Evolutionary conservation across 1,284 basidiomycete genomes (phyloP), one percentile per base, ranked within the genome.

Genomic region (Papiliotrema flavescens): DNA sequence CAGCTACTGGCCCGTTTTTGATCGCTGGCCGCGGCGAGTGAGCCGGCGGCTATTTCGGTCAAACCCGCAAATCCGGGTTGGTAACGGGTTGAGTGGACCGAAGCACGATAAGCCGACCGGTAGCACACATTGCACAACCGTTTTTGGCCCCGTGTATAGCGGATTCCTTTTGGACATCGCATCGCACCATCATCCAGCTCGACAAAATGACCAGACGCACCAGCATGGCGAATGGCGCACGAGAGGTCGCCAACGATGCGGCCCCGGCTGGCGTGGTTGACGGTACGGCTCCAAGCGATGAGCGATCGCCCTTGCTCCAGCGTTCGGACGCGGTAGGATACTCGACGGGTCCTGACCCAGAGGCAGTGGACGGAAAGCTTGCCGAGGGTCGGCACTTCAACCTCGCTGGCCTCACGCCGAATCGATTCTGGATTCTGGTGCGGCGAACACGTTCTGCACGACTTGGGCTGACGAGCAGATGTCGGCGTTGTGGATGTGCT

Each of bases 361-460:
- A 47, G 23, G 45, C 28, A 4, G 45, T 47, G 9, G 28, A 35
- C 5, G 23, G 19, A 13, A 13, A 19, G 19, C 19, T 32, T 2
- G 39, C 14, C 6, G 20, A 41, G 28, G 32, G 51, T 15, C 9
- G 35, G 44, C 57, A 59, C 37, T 64, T 54, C 57, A 69, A 69
- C 51, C 53, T 63, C n/a, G 65, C 62, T 2, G 67, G 67, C 9
- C 45, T 69, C 26, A 51, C 46, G 28, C 23, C 47, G 2, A 44
- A 35, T 5, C 24, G 28, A 20, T 69, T 69, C 53, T 67, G 67
- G 65, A 32, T 69, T 24, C 47, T 69, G 40, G 66, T 69, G 44
- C 55, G 64, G 46, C 17, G 11, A 26, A 34, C 41, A 14, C 15
- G 13, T 23, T 14, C 5, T 15, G 3, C 14, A 20, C 20, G 17